Evolutionary conservation across 1,139 yeast genomes (phyloP), one percentile per base, ranked within the genome.

Genomic region (Scheffersomyces illinoinensis): DNA sequence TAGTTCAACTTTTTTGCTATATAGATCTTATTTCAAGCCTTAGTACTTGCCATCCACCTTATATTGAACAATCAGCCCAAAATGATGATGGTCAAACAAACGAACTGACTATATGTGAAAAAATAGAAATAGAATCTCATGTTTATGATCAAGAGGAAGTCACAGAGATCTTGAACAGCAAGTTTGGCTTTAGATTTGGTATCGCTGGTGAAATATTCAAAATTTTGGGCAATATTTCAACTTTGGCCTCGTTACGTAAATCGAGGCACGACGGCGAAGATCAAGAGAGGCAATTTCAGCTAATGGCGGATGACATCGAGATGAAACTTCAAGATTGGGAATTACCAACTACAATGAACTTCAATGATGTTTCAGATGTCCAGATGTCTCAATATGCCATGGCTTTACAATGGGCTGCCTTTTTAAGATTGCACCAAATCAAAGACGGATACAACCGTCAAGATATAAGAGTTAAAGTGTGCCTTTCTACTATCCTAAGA

Each of bases 401-500:
- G 53, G 68, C 71, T 1, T 61, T 68, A 23, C 71, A 68, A 56
- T 68, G 71, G 71, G 59, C 70, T 6, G 68, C 70, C 2, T 68
- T 68, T 53, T 59, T 68, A 48, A 52, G 71, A 20, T 58, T 68
- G 3, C 70, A 68, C 54, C 71, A 68, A 56, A 62, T 68, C 3
- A 51, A 67, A 7, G 60, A 61, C 54, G 71, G 71, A 6, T 68
- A 68, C 53, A 61, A 68, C 56, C 54, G 71, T 17, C 57, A 56
- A 20, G 70, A 68, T 58, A 50, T 62, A 10, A 56, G 69, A 43
- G 62, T 68, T 4, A 62, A 61, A 23, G 70, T 66, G 5, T 68
- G 71, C 53, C 56, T 67, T 14, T 54, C 57, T 4, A 60, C 67
- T 20, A 68, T 68, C 6, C 52, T 68, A 3, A 57, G 64, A 21